phyloP scores from a whole-genome alignment of 192 early-diverging fungal species.

The Phycomyces nitens region DNA sequence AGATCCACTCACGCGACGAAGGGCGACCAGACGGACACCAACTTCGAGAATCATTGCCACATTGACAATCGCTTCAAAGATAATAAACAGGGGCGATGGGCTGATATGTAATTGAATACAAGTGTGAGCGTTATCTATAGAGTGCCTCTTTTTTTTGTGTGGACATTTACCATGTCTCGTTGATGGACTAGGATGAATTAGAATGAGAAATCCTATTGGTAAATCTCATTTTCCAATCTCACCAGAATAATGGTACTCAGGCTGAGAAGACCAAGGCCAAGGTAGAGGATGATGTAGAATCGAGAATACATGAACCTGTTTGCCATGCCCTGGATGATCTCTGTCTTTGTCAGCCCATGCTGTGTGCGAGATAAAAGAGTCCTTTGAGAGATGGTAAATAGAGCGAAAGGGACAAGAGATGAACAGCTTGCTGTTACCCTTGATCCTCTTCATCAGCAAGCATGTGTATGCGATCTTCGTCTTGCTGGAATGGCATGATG shows the following conservation, averaged over 20 bases:
- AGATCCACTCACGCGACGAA: constrained; percentile 51
- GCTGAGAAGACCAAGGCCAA: constrained; percentile 48
- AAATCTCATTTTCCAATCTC: background rate
- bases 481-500: background rate
- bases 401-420: background rate
- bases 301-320: constrained; percentile 58
- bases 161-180: constrained; percentile 41
- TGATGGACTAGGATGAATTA: constrained; percentile 28
- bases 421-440: background rate
- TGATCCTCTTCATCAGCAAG: constrained; percentile 1
- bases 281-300: constrained; percentile 54
- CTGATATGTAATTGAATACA: constrained; percentile 34
- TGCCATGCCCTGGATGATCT: constrained; percentile 53
- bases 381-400: no score
- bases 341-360: constrained; percentile 45
- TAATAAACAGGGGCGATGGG: constrained; percentile 64
- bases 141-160: background rate
- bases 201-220: background rate
- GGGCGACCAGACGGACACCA: constrained; percentile 57
- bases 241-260: constrained; percentile 51
- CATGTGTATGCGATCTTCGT: constrained; percentile 7
- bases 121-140: no score
- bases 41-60: constrained; percentile 76
- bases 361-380: constrained; percentile 36
- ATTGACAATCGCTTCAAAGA: constrained; percentile 69